A percentile compares a stretch with the other conserved stretches of the same genome.
Evolutionary conservation across 768 basidiomycete species (phyloP).

Genomic region (Tricholoma flavovirens): DNA sequence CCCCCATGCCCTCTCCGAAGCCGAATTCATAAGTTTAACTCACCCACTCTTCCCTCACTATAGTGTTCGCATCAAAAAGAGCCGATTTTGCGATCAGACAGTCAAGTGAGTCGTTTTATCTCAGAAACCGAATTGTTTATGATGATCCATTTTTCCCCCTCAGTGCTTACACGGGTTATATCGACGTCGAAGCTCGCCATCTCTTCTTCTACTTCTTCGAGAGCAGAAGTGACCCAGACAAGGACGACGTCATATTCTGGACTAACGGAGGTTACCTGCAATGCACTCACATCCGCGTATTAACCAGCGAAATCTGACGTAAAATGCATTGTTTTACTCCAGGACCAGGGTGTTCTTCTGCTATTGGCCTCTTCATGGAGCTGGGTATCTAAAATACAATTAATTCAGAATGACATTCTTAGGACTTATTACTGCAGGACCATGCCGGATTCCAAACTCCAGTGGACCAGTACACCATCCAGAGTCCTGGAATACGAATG

Average conservation of each 20-base stretch:
- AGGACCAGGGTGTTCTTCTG: constrained; percentile 36
- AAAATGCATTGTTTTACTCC: neutral
- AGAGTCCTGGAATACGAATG: constrained; percentile 63
- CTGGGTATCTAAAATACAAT: neutral
- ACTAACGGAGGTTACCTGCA: constrained; percentile 36
- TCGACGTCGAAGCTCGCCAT: constrained; percentile 40
- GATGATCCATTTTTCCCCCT: neutral
- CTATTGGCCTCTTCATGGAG: neutral
- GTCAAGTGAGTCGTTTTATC: constrained; percentile 32
- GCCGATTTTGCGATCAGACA: constrained; percentile 50
- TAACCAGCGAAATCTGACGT: neutral
- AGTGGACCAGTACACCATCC: constrained; percentile 50
- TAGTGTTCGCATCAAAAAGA: constrained; percentile 55
- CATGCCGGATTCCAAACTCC: constrained; percentile 56
- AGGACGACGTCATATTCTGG: constrained; percentile 59
- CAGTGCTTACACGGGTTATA: constrained; percentile 1
- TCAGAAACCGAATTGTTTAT: too few species aligned
- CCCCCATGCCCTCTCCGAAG: constrained; percentile 26
- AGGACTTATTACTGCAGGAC: constrained; percentile 34
- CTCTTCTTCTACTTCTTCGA: constrained; percentile 79
- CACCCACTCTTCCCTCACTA: constrained; percentile 51
- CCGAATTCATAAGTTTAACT: constrained; percentile 29
- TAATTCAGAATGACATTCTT: too few species aligned
- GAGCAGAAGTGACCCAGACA: constrained; percentile 53
- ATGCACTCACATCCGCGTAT: neutral